Evolutionary conservation across 306 rosid genomes (phyloP).

Genomic region (Vigna hirtella): DNA sequence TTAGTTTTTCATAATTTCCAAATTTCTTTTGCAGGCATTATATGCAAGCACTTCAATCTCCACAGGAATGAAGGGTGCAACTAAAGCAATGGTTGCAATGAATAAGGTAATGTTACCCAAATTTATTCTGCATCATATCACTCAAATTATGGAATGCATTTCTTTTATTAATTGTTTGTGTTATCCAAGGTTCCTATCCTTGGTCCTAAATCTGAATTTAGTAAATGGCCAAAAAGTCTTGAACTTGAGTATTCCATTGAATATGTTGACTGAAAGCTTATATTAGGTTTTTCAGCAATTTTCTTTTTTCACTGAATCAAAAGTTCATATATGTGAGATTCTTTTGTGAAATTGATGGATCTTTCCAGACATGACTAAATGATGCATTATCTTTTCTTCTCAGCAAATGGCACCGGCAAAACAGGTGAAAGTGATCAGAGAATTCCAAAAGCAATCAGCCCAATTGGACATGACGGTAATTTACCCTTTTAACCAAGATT

Average conservation of each 20-base stretch:
- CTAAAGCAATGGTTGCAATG: constrained; percentile 98
- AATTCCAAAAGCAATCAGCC: constrained; percentile 93
- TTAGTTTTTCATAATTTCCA: constrained; percentile 17
- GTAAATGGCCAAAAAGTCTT: neutral
- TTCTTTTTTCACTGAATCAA: constrained; percentile 7
- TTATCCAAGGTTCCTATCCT: constrained; percentile 4
- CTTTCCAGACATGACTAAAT: neutral
- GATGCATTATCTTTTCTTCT: constrained; percentile 35
- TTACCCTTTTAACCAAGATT: constrained; percentile 31
- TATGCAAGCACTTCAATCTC: constrained; percentile 96
- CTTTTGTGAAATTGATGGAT: constrained; percentile 15
- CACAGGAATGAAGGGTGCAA: constrained; percentile 98
- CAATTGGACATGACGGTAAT: constrained; percentile 98
- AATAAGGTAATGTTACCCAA: constrained; percentile 66
- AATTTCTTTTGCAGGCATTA: constrained; percentile 67
- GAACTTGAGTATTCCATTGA: neutral
- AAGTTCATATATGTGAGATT: constrained; percentile 17
- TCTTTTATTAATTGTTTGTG: neutral
- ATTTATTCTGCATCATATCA: constrained; percentile 28
- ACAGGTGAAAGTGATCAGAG: constrained; percentile 86
- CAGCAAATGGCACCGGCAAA: constrained; percentile 99
- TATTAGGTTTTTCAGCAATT: constrained; percentile 12
- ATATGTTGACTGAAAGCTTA: constrained; percentile 12
- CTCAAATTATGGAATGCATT: constrained; percentile 5
- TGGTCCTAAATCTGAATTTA: neutral